Evolutionary conservation across 2,329 filamentous ascomycete species (phyloP).

Genomic region (Stemphylium beticola): DNA sequence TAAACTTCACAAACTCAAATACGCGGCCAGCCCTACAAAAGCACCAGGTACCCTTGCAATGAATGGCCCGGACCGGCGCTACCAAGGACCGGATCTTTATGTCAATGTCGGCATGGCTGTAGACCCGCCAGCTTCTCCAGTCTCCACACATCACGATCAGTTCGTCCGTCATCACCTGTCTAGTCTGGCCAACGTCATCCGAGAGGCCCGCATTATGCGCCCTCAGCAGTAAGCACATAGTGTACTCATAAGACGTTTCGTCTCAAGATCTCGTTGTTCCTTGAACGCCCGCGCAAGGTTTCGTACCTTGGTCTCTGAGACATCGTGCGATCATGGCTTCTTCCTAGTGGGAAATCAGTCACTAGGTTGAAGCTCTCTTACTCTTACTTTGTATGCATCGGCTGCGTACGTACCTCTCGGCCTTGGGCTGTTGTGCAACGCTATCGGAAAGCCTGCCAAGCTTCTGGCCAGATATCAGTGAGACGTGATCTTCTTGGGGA

Average conservation of each 20-base stretch:
- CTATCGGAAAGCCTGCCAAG: too few relatives aligned
- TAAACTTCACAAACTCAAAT: neutral
- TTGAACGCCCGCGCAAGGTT: neutral
- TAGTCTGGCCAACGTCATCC: neutral
- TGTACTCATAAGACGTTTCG: slow-evolving; percentile 1
- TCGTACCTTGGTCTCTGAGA: neutral
- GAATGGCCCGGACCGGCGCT: slow-evolving; percentile 8
- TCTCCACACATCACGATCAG: neutral
- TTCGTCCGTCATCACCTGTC: neutral
- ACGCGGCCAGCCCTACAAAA: neutral
- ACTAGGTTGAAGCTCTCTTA: neutral
- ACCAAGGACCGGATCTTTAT: slow-evolving; percentile 3
- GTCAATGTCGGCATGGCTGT: slow-evolving; percentile 4
- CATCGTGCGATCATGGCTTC: neutral
- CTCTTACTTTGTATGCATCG: neutral
- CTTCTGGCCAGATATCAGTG: too few relatives aligned
- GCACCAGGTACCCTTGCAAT: neutral
- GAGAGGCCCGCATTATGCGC: neutral
- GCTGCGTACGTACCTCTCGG: too few relatives aligned
- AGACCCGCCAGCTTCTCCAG: slow-evolving; percentile 1
- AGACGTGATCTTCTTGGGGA: too few relatives aligned
- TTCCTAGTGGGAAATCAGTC: neutral
- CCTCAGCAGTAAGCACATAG: neutral
- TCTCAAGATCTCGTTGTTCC: neutral
- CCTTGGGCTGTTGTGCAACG: too few relatives aligned